phyloP scores from a whole-genome alignment of 2,329 filamentous ascomycete species.

The Teratosphaeria zuluensis region DNA sequence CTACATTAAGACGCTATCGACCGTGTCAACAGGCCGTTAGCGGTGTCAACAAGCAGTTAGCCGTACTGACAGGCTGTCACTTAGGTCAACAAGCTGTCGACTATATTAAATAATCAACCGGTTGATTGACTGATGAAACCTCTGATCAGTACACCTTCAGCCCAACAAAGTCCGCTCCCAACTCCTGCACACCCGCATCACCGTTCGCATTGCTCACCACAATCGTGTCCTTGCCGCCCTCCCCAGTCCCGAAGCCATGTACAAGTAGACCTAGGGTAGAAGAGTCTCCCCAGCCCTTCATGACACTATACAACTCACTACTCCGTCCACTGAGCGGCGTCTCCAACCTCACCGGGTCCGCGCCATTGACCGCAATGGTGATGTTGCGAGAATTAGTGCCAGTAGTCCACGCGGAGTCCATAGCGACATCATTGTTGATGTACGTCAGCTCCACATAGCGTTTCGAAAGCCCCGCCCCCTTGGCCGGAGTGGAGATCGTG shows the following conservation, averaged over 20 bases:
- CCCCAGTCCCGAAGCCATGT: constrained; percentile 33
- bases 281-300: constrained; percentile 43
- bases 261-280: constrained; percentile 37
- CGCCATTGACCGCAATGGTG: constrained; percentile 40
- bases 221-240: constrained; percentile 30
- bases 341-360: constrained; percentile 35
- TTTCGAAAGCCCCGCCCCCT: background rate
- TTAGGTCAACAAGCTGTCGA: too few species aligned
- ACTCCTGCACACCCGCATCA: constrained; percentile 15
- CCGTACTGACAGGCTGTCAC: too few species aligned
- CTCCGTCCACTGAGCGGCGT: constrained; percentile 36
- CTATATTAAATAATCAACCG: too few species aligned
- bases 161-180: constrained; percentile 37
- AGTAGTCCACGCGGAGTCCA: constrained; percentile 33
- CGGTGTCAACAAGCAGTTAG: too few species aligned
- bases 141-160: constrained; percentile 24
- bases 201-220: constrained; percentile 21
- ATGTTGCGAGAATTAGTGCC: constrained; percentile 43
- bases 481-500: constrained; percentile 26
- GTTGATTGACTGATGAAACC: background rate
- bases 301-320: constrained; percentile 30
- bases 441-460: constrained; percentile 41
- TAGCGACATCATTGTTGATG: constrained; percentile 44
- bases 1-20: too few species aligned
- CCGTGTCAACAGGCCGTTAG: too few species aligned